A percentile compares a stretch with the other conserved stretches of the same genome.
phyloP scores from a whole-genome alignment of 768 basidiomycete genomes.

The Pisolithus marmoratus region DNA sequence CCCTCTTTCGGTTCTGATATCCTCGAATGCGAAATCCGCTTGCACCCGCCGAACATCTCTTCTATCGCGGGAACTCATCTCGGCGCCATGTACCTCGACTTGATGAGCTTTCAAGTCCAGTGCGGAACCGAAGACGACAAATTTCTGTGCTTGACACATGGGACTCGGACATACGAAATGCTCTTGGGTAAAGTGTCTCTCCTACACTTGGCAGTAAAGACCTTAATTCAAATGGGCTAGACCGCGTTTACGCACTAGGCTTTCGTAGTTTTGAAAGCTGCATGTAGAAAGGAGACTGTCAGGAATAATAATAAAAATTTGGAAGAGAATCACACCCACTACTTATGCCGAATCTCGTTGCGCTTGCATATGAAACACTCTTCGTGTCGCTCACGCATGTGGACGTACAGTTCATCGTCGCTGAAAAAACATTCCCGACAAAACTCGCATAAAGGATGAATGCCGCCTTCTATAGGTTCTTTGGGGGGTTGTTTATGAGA shows the following conservation, averaged over 20 bases:
- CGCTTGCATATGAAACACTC: slow-evolving; percentile 95
- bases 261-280: slow-evolving; percentile 78
- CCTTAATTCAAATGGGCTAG: background rate
- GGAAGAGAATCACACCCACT: slow-evolving; percentile 48
- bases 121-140: slow-evolving; percentile 85
- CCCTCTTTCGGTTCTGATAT: slow-evolving; percentile 39
- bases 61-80: slow-evolving; percentile 65
- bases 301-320: background rate
- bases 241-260: slow-evolving; percentile 47
- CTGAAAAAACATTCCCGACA: slow-evolving; percentile 91
- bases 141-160: slow-evolving; percentile 78
- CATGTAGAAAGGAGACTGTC: background rate
- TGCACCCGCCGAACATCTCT: slow-evolving; percentile 64
- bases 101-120: slow-evolving; percentile 91
- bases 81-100: slow-evolving; percentile 75
- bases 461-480: slow-evolving; percentile 62
- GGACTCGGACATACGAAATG: slow-evolving; percentile 78
- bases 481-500: slow-evolving; percentile 36
- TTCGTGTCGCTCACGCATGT: slow-evolving; percentile 92
- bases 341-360: slow-evolving; percentile 72
- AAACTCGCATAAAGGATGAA: slow-evolving; percentile 81
- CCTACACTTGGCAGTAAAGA: slow-evolving; percentile 33
- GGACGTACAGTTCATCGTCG: slow-evolving; percentile 89
- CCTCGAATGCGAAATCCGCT: slow-evolving; percentile 63
- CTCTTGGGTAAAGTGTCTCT: slow-evolving; percentile 65